Conservation (phyloP, 2,329 filamentous ascomycete species). For the Furcasterigmium sp. region DNA sequence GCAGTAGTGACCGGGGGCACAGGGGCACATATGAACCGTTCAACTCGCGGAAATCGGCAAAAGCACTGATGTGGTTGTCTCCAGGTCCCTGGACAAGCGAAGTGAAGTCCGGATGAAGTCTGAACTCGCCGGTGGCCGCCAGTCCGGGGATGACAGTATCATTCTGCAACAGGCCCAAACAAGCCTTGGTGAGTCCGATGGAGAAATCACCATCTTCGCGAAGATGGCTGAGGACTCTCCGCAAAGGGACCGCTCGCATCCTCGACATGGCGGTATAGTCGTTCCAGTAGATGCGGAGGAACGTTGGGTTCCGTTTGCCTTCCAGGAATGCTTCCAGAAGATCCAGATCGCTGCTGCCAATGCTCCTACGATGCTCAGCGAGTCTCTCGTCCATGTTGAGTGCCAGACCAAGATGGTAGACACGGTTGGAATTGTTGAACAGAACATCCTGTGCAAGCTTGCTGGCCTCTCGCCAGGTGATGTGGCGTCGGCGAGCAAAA, state of each 20-base stretch:
- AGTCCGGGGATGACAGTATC: slow-evolving; percentile 52
- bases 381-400: slow-evolving; percentile 16
- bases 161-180: slow-evolving; percentile 62
- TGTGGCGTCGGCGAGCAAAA: slow-evolving; percentile 58
- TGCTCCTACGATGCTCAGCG: neutral
- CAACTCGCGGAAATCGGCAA: slow-evolving; percentile 59
- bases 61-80: slow-evolving; percentile 58
- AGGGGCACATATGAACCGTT: slow-evolving; percentile 43
- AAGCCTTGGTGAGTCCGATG: slow-evolving; percentile 59
- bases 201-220: slow-evolving; percentile 35
- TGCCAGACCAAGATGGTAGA: slow-evolving; percentile 59
- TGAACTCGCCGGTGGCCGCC: slow-evolving; percentile 59
- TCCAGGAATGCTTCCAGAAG: slow-evolving; percentile 36
- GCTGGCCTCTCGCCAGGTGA: slow-evolving; percentile 57
- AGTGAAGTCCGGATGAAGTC: slow-evolving; percentile 59
- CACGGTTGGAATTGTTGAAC: slow-evolving; percentile 71
- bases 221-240: slow-evolving; percentile 44
- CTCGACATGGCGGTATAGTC: slow-evolving; percentile 70
- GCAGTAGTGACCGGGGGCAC: slow-evolving; percentile 64
- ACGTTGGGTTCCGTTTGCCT: slow-evolving; percentile 49
- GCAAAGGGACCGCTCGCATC: slow-evolving; percentile 62
- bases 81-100: slow-evolving; percentile 56
- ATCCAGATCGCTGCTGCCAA: slow-evolving; percentile 24
- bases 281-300: slow-evolving; percentile 70
- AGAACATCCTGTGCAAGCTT: slow-evolving; percentile 61